A percentile compares a stretch with the other conserved stretches of the same genome.
These are phyloP conservation scores for Alternaria postmessia DNA, from an alignment of 2,329 filamentous ascomycete genomes.

Conservation along the genomic window DNA sequence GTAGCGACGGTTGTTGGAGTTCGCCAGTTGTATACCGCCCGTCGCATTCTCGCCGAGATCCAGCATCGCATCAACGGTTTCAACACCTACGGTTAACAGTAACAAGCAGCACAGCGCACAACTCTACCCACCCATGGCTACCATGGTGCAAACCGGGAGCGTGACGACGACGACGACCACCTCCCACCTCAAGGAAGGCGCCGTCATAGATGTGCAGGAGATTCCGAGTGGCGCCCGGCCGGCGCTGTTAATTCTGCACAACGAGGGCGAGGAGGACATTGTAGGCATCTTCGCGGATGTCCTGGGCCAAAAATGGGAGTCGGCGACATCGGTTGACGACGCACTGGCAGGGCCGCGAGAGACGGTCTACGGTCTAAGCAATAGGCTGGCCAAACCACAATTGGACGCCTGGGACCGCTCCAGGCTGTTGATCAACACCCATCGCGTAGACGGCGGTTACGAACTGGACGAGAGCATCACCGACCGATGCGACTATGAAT, in stretches of 20 bases:
- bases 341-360: constrained; percentile 65
- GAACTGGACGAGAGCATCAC: constrained; percentile 73
- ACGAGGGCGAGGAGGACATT: constrained; percentile 75
- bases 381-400: constrained; percentile 64
- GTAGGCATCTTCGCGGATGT: constrained; percentile 80
- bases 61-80: constrained; percentile 54
- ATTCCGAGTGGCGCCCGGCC: constrained; percentile 45
- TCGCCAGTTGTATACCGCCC: constrained; percentile 49
- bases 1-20: constrained; percentile 41
- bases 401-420: constrained; percentile 65
- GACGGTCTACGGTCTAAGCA: constrained; percentile 72
- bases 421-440: constrained; percentile 76
- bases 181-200: constrained; percentile 43
- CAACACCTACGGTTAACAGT: constrained; percentile 52
- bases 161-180: constrained; percentile 26
- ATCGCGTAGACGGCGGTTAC: constrained; percentile 71
- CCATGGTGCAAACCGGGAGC: constrained; percentile 48
- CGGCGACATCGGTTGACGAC: constrained; percentile 64
- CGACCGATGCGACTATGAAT: constrained; percentile 81
- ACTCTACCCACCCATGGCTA: constrained; percentile 45
- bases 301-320: constrained; percentile 74
- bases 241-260: constrained; percentile 67
- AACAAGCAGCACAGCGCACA: constrained; percentile 21
- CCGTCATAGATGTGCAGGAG: constrained; percentile 47
- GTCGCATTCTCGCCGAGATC: constrained; percentile 51